phyloP scores from a whole-genome alignment of 75 land plant genomes.

The Azolla pinnata region DNA sequence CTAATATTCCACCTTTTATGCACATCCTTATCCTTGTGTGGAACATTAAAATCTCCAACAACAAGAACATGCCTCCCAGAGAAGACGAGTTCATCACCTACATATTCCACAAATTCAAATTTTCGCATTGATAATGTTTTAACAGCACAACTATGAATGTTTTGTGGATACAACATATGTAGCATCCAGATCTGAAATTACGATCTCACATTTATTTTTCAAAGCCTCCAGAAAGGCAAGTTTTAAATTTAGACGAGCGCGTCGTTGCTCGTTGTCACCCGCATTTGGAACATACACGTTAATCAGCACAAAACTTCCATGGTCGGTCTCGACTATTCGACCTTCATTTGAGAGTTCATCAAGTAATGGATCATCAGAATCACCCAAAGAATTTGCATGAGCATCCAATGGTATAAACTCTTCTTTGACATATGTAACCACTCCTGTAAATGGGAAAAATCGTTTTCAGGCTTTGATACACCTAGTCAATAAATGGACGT shows the following conservation, averaged over 20 bases:
- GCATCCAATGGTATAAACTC: slow-evolving; percentile 33
- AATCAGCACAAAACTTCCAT: slow-evolving; percentile 29
- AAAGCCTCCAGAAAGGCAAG: slow-evolving; percentile 27
- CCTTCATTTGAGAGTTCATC: slow-evolving; percentile 31
- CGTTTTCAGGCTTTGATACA: too few species aligned
- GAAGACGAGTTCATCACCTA: slow-evolving; percentile 28
- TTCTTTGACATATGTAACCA: slow-evolving; percentile 36
- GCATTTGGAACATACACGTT: slow-evolving; percentile 39
- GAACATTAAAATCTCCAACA: slow-evolving; percentile 36
- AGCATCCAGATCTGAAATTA: too few species aligned
- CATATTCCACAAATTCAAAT: not conserved
- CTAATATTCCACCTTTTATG: slow-evolving; percentile 23
- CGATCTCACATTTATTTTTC: slow-evolving; percentile 30
- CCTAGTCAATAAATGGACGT: not conserved
- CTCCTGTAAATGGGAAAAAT: slow-evolving; percentile 18
- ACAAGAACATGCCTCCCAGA: slow-evolving; percentile 32
- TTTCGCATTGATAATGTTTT: not conserved
- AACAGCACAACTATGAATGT: too few species aligned
- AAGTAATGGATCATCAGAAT: slow-evolving; percentile 5
- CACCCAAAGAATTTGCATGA: slow-evolving; percentile 32
- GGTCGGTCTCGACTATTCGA: slow-evolving; percentile 31
- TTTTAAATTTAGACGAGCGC: slow-evolving; percentile 25
- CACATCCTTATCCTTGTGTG: slow-evolving; percentile 32
- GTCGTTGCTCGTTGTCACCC: slow-evolving; percentile 15
- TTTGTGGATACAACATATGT: too few species aligned